Evolutionary conservation across 208 protist genomes (phyloP).

Genomic region (Crithidia bombi): DNA sequence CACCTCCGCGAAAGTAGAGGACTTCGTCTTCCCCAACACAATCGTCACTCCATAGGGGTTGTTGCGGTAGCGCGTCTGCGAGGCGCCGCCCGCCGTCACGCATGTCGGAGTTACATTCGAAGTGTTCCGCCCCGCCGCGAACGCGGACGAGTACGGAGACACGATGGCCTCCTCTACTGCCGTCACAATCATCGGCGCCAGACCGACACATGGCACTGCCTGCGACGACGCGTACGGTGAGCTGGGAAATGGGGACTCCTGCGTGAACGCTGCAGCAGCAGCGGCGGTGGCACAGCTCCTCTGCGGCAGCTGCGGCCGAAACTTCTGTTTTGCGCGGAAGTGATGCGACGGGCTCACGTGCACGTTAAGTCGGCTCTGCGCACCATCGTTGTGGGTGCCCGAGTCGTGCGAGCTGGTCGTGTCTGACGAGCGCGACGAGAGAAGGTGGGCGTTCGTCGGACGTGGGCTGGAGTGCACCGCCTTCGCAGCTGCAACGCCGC

Average conservation of each 20-base stretch:
- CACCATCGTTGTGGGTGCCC: not conserved
- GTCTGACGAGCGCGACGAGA: slow-evolving; percentile 13
- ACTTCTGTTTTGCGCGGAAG: not conserved
- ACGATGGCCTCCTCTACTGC: not conserved
- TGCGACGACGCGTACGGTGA: slow-evolving; percentile 3
- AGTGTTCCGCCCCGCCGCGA: slow-evolving; percentile 11
- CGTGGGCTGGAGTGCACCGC: not conserved
- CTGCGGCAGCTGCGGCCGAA: not conserved
- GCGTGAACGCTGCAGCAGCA: not conserved
- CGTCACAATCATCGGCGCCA: not conserved
- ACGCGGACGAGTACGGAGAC: not conserved
- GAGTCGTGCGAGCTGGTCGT: slow-evolving; percentile 5
- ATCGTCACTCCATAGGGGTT: slow-evolving; percentile 44
- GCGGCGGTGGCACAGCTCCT: not conserved
- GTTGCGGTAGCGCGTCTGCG: slow-evolving; percentile 37
- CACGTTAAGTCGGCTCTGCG: not conserved
- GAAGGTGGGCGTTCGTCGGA: not conserved
- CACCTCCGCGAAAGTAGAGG: slow-evolving; percentile 2
- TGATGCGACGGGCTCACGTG: not conserved
- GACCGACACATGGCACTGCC: not conserved
- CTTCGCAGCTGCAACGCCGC: not conserved
- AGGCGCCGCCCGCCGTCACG: not conserved
- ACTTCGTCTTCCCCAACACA: not conserved
- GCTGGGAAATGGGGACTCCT: not conserved
- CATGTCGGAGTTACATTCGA: slow-evolving; percentile 1